Evolutionary conservation across 2,329 filamentous ascomycete species (phyloP), one percentile per base, ranked within the genome.

Genomic region (Neonectria neomacrospora): DNA sequence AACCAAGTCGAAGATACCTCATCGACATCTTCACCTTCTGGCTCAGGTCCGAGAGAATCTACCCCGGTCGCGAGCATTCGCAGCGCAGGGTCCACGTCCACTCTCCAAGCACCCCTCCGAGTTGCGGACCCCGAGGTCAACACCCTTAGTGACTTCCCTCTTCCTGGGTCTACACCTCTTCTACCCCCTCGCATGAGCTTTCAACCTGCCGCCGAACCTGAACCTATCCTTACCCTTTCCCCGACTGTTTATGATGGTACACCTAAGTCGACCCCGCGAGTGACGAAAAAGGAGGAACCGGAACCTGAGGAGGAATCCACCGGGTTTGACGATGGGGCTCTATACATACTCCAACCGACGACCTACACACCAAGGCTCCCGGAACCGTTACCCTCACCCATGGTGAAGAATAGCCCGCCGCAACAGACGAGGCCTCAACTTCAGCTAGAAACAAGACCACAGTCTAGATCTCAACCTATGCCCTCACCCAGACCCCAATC

Each of bases 321-420:
- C 8, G 61, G 56, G 2, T 47, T 72, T 26, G 58, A 69, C 7
- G 79, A 85, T 41, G 79, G 79, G 10, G 75, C 80, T 0, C 70
- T 88, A 1, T 88, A 82, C 62, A 79, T 88, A 22, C 77, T 89
- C 5, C 86, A 88, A 65, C 86, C 86, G 12, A 79, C 82, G 34
- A 87, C 85, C 0, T 88, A 88, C 67, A 87, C 85, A 0, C 86
- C 86, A 0, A 78, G 81, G 54, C 81, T 80, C 4, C 80, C 82
- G 0, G 78, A 81, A 11, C 83, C 84, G 3, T 70, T 82, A 22
- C 81, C 83, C 1, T 85, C 85, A 5, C 84, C 85, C 2, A 78
- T 79, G 52, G 53, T 81, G 2, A 73, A 74, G 32, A 75, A 77
- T 16, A 37, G 30, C 23, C 60, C 56, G 10, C 62, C 70, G 9